These are phyloP conservation scores for Fusarium sp. DNA, from an alignment of 2,329 filamentous ascomycete genomes.

Conservation along the genomic window DNA sequence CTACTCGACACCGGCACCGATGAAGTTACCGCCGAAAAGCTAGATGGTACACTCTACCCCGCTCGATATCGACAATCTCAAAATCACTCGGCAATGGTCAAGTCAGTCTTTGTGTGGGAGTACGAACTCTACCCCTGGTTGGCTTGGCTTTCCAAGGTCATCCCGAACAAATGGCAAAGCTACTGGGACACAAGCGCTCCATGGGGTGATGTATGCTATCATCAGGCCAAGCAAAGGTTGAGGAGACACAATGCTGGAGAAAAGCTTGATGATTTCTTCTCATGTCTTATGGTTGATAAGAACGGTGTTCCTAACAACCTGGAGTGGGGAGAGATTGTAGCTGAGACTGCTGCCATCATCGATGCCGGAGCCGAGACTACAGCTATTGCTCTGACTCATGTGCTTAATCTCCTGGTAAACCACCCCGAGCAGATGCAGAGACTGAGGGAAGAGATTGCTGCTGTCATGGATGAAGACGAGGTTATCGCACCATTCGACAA, in stretches of 20 bases:
- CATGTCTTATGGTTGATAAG: constrained; percentile 65
- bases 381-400: constrained; percentile 64
- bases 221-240: constrained; percentile 55
- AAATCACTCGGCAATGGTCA: constrained; percentile 64
- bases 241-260: constrained; percentile 58
- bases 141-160: constrained; percentile 62
- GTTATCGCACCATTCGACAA: constrained; percentile 64
- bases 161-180: constrained; percentile 58
- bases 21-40: constrained; percentile 57
- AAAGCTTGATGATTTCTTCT: constrained; percentile 72
- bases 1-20: constrained; percentile 67
- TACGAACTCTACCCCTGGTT: constrained; percentile 66
- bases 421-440: constrained; percentile 58
- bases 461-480: constrained; percentile 59
- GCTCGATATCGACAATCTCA: constrained; percentile 64
- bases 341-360: constrained; percentile 68
- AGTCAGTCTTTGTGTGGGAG: constrained; percentile 65
- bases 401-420: constrained; percentile 66
- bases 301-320: constrained; percentile 56
- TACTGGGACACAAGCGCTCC: constrained; percentile 51
- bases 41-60: constrained; percentile 62
- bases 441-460: constrained; percentile 62
- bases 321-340: constrained; percentile 71
- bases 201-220: constrained; percentile 58
- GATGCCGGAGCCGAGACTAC: constrained; percentile 68